Base-by-base conservation (phyloP, 345 rosid species). In the Eucalyptus guilfoylei region DNA sequence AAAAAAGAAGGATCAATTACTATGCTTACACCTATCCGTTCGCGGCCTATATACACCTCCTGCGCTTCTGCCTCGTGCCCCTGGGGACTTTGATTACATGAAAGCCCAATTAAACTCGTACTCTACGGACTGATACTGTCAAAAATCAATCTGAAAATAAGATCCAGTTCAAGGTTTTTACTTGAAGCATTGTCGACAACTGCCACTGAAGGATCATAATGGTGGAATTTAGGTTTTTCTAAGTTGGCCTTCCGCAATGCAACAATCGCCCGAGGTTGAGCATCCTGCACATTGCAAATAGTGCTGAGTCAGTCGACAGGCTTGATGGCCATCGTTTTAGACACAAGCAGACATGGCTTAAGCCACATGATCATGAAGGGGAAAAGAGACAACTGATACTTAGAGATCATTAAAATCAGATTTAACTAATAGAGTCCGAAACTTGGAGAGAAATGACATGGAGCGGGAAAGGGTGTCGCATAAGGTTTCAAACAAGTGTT, bases 231-330 rank as follows among this genome's bases (percentile, higher is more conserved):
- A 89, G 94, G 95, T 86, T 96, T 97, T 91, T 95, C 97, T 90
- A 97, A 89, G 93, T 95, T 95, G 49, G 96, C 97, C 92, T 92
- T 95, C 98, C 98, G 96, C 93, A 97, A 90, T 52, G 97, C 94
- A 89, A 96, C 93, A 49, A 95, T 88, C 0, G 93, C 92, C 26
- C 97, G 97, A 62, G 99, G 99, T 89, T 89, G 94, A 64, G 99
- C 95, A 93, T 97, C 99, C 99, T 96, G 96, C 85, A 89, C 83
- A 92, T 72, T 72, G 9, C 44, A 34, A 17, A 17, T 3, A 11
- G 83, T 21, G 45, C 5, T 10, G 15, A 72, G 3, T 72, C 45
- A 37, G 14, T 72, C 2, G 14, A 72, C 4, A 37, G 28, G 23
- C 45, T 72, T 37, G 45, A 72, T 37, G 81, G 45, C 81, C 80